Conservation (phyloP, 371 early-diverging fungal species). For the Coemansia sp. region DNA sequence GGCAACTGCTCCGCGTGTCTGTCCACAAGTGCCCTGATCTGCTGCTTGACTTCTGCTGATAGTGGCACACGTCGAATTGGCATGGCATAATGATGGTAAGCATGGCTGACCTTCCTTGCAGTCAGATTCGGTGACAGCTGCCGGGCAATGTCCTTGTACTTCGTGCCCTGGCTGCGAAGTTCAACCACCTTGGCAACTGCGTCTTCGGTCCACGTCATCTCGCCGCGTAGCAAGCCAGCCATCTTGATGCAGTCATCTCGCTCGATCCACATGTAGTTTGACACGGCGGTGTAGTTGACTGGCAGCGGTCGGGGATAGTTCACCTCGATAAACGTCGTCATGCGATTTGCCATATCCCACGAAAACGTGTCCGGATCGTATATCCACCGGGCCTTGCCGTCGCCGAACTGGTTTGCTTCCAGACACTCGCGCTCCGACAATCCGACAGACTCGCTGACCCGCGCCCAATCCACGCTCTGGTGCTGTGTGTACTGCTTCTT, state of each 20-base stretch:
- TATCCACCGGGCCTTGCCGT: not conserved
- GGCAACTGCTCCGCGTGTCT: not conserved
- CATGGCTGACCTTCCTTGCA: not conserved
- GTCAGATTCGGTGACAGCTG: not conserved
- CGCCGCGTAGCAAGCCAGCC: slow-evolving; percentile 4
- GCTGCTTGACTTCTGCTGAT: not conserved
- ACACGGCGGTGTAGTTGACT: slow-evolving; percentile 9
- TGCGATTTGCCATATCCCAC: not conserved
- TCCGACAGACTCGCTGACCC: not conserved
- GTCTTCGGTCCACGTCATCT: slow-evolving; percentile 11
- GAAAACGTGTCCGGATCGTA: not conserved
- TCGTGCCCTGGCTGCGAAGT: slow-evolving; percentile 1
- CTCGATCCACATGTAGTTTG: slow-evolving; percentile 20
- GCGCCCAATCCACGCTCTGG: not conserved
- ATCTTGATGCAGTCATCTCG: slow-evolving; percentile 8
- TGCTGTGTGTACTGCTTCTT: slow-evolving; percentile 4
- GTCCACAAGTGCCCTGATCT: not conserved
- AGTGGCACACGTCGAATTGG: not conserved
- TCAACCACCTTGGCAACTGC: not conserved
- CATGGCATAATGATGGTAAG: not conserved
- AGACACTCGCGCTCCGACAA: not conserved
- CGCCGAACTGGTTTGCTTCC: not conserved
- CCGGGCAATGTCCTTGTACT: not conserved
- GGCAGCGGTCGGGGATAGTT: not conserved
- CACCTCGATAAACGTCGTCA: not conserved